phyloP scores from a whole-genome alignment of 768 basidiomycete species.

The Boletus eberwhitei region DNA sequence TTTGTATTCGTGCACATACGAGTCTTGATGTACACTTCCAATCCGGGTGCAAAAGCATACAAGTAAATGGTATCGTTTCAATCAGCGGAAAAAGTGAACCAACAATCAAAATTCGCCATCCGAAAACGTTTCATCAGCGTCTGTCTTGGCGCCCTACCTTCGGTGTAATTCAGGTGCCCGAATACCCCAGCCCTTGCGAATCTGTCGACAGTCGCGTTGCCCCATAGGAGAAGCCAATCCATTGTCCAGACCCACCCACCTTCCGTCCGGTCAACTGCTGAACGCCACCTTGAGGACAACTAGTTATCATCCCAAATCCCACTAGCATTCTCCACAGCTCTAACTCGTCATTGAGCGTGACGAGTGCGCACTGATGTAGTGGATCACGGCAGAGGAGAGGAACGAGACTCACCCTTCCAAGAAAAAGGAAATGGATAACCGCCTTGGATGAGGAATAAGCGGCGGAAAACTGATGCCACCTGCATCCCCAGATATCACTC shows the following conservation, averaged over 20 bases:
- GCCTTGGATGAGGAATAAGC: slow-evolving; percentile 30
- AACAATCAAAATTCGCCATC: slow-evolving; percentile 6
- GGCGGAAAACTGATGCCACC: slow-evolving; percentile 40
- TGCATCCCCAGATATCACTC: slow-evolving; percentile 34
- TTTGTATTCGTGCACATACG: neutral
- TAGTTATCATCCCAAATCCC: slow-evolving; percentile 52
- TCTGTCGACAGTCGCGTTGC: slow-evolving; percentile 21
- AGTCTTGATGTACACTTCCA: neutral
- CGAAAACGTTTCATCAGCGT: neutral
- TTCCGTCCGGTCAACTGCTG: slow-evolving; percentile 21
- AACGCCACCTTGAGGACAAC: slow-evolving; percentile 46
- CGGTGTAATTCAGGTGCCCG: neutral
- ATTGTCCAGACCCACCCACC: slow-evolving; percentile 37
- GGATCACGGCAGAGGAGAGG: slow-evolving; percentile 52
- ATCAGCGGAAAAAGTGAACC: too few relatives aligned
- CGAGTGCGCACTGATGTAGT: slow-evolving; percentile 52
- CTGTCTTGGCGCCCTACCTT: too few relatives aligned
- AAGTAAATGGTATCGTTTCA: too few relatives aligned
- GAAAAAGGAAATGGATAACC: slow-evolving; percentile 22
- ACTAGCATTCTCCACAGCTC: slow-evolving; percentile 41
- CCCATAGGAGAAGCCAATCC: slow-evolving; percentile 25
- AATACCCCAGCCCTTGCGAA: slow-evolving; percentile 10
- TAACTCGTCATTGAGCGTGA: slow-evolving; percentile 29
- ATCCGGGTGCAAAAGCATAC: too few relatives aligned
- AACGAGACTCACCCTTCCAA: slow-evolving; percentile 37